Evolutionary conservation across 1,139 yeast genomes (phyloP), one percentile per base, ranked within the genome.

Genomic region (Scheffersomyces illinoinensis): DNA sequence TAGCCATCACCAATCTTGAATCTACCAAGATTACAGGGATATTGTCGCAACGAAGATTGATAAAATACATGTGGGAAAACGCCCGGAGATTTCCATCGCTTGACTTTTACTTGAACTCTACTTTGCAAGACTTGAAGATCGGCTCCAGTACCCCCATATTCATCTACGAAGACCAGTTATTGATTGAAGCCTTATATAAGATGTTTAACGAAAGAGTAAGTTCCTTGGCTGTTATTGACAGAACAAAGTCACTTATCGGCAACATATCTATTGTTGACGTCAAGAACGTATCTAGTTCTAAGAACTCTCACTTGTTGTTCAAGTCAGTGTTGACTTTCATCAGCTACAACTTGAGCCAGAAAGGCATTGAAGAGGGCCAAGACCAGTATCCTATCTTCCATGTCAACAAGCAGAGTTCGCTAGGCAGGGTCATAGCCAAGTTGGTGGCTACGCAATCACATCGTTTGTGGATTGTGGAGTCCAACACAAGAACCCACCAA

Each of bases 321-420:
- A 88, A 90, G 71, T 83, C 96, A 8, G 96, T 97, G 72, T 82
- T 92, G 69, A 95, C 91, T 73, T 95, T 93, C 71, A 86, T 95
- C 61, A 87, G 96, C 47, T 90, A 92, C 64, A 93, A 93, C 64
- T 83, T 95, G 63, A 89, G 91, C 66, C 89, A 89, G 62, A 88
- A 97, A 69, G 99, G 98, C 18, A 83, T 95, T 47, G 96, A 89
- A 69, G 95, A 93, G 70, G 97, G 97, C 57, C 93, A 93, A 75
- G 99, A 95, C 77, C 93, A 96, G 54, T 93, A 89, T 81, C 99
- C 99, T 18, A 93, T 95, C 54, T 95, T 95, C 83, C 97, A 93
- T 73, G 97, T 93, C 46, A 89, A 90, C 64, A 85, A 86, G 61
- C 84, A 84, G 54, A 87, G 96, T 17, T 88, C 96, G 0, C 82